These are phyloP conservation scores for Planoprotostelium fungivorum DNA, from an alignment of 78 protist genomes.

Conservation along the genomic window DNA sequence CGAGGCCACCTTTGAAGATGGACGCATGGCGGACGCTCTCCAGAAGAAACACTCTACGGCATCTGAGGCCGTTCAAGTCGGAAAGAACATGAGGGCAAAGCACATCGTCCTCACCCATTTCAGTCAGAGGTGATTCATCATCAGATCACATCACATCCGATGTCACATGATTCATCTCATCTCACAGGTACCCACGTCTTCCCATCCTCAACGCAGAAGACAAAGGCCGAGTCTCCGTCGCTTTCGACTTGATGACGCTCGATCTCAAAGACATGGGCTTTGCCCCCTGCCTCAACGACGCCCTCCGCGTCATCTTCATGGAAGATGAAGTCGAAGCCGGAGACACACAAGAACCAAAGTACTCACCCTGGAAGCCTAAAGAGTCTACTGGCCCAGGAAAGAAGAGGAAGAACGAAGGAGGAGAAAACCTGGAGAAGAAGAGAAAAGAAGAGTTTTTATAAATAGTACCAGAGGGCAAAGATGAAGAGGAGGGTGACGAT, in stretches of 20 bases:
- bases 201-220: background rate
- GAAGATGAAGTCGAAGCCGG: background rate
- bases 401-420: no score
- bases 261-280: background rate
- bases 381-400: no score
- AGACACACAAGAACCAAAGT: no score
- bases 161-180: no score
- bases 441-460: no score
- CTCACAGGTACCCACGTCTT: background rate
- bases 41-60: slow-evolving; percentile 61
- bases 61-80: slow-evolving; percentile 77
- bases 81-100: slow-evolving; percentile 64
- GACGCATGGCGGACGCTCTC: slow-evolving; percentile 48
- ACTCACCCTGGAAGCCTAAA: no score
- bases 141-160: no score
- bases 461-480: background rate
- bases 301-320: background rate
- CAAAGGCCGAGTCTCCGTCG: background rate
- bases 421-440: no score
- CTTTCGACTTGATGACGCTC: background rate
- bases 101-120: slow-evolving; percentile 80
- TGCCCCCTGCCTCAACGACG: background rate
- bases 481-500: background rate
- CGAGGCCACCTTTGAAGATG: slow-evolving; percentile 95
- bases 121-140: slow-evolving; percentile 76